Conservation (phyloP, 257 asterid species). For the Solanum arcanum region DNA sequence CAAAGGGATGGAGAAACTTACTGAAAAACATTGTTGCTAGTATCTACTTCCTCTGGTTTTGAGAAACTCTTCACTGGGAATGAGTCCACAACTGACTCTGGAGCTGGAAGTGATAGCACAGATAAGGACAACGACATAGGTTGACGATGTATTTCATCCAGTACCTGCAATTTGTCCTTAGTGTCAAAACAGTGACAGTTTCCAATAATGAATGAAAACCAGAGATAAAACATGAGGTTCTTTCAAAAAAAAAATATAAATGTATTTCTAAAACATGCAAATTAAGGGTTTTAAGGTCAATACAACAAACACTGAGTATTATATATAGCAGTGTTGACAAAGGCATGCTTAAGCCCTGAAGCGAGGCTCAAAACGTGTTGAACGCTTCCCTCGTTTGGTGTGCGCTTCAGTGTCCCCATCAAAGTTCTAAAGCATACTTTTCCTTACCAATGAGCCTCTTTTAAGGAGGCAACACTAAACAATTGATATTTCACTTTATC, state of each 20-base stretch:
- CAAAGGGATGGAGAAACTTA: constrained; percentile 24
- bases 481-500: not conserved
- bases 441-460: not conserved
- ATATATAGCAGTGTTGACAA: not conserved
- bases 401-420: not conserved
- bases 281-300: not conserved
- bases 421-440: not conserved
- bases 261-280: not conserved
- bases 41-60: constrained; percentile 29
- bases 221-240: not conserved
- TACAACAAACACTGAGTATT: not conserved
- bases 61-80: constrained; percentile 62
- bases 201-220: not conserved
- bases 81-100: constrained; percentile 78
- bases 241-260: not conserved
- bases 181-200: not conserved
- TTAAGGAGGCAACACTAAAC: not conserved
- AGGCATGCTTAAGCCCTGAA: not conserved
- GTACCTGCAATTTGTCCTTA: constrained; percentile 38
- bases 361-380: not conserved
- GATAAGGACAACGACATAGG: constrained; percentile 71
- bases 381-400: not conserved
- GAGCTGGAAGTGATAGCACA: constrained; percentile 74
- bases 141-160: constrained; percentile 90
- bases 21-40: constrained; percentile 45